phyloP scores from a whole-genome alignment of 805 yeast genomes.

The Lachancea dasiensis region DNA sequence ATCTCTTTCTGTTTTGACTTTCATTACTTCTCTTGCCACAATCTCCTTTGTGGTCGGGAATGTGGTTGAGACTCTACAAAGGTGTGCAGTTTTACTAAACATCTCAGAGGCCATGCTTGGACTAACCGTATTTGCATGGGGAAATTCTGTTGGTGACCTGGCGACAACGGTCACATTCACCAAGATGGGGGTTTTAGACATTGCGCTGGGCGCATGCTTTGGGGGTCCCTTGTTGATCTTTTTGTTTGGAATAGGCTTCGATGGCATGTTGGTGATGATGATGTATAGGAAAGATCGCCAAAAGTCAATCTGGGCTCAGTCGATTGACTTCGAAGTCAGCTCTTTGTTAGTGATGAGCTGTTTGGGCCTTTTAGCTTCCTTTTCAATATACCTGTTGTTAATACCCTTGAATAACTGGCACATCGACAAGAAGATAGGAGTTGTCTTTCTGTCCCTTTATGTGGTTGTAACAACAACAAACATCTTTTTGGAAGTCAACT shows the following conservation, averaged over 20 bases:
- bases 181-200: slow-evolving; percentile 70
- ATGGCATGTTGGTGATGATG: slow-evolving; percentile 47
- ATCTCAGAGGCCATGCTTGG: slow-evolving; percentile 80
- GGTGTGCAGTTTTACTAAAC: slow-evolving; percentile 51
- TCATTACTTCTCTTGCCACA: slow-evolving; percentile 58
- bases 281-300: slow-evolving; percentile 4
- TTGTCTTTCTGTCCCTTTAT: slow-evolving; percentile 19
- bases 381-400: slow-evolving; percentile 34
- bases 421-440: slow-evolving; percentile 40
- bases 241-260: slow-evolving; percentile 73
- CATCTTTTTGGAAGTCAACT: slow-evolving; percentile 16
- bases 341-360: slow-evolving; percentile 36
- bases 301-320: slow-evolving; percentile 8
- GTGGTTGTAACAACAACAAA: slow-evolving; percentile 16
- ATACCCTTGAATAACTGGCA: slow-evolving; percentile 45
- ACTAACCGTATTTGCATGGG: slow-evolving; percentile 81
- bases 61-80: slow-evolving; percentile 57
- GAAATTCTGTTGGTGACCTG: slow-evolving; percentile 88
- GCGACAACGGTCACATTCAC: slow-evolving; percentile 80
- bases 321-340: slow-evolving; percentile 36
- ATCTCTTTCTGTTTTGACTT: slow-evolving; percentile 44
- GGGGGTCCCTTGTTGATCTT: slow-evolving; percentile 85
- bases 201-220: slow-evolving; percentile 94
- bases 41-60: slow-evolving; percentile 40
- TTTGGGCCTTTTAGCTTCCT: slow-evolving; percentile 36